Conservation (phyloP, 2,329 filamentous ascomycete genomes). For the Fusarium nanum region DNA sequence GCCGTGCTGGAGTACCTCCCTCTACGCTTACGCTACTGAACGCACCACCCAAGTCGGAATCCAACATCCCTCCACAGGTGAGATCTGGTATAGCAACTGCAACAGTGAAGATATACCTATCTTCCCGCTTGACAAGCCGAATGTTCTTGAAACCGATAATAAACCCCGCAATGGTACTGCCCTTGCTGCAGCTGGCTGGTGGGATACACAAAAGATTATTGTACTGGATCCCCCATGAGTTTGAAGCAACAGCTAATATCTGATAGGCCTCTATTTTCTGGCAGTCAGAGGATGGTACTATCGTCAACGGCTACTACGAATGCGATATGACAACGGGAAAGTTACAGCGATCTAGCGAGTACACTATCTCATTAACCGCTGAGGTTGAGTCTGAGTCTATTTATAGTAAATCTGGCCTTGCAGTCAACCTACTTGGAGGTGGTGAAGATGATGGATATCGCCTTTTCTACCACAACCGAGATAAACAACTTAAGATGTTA, state of each 20-base stretch:
- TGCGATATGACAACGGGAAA: not conserved
- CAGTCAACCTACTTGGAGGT: not conserved
- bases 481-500: not conserved
- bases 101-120: constrained; percentile 1
- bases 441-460: constrained; percentile 3
- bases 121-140: constrained; percentile 4
- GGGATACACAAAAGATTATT: constrained; percentile 2
- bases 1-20: not conserved
- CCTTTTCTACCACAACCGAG: not conserved
- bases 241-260: not conserved
- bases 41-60: constrained; percentile 5
- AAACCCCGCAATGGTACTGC: constrained; percentile 2
- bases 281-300: not conserved
- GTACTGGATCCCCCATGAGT: not conserved
- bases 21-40: constrained; percentile 3
- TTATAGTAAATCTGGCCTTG: not conserved
- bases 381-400: not conserved
- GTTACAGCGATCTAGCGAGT: not conserved
- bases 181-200: not conserved
- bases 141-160: constrained; percentile 1
- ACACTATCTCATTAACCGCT: not conserved
- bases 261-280: constrained; percentile 4
- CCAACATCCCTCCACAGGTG: not conserved
- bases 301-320: constrained; percentile 4
- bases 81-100: constrained; percentile 3